Conservation (phyloP, 441 rosid genomes). For the Flueggea neowawraea region DNA sequence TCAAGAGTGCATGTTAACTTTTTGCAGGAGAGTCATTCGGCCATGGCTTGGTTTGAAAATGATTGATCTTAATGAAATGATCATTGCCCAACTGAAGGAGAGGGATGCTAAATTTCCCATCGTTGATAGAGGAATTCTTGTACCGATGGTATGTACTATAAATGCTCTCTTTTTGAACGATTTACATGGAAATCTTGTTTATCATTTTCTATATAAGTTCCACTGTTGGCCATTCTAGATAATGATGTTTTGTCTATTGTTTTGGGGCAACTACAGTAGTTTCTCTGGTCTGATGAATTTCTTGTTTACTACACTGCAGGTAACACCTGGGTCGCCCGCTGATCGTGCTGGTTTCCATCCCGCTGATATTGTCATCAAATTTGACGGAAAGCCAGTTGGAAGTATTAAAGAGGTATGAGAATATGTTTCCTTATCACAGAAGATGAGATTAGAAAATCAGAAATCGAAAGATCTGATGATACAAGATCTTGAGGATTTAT, state of each 20-base stretch:
- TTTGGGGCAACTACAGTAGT: too few species aligned
- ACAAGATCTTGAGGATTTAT: too few species aligned
- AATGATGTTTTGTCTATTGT: too few species aligned
- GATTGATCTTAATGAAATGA: slow-evolving; percentile 85
- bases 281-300: too few species aligned
- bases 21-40: slow-evolving; percentile 79
- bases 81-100: slow-evolving; percentile 76
- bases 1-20: background rate
- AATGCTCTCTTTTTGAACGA: background rate
- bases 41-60: slow-evolving; percentile 95
- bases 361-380: slow-evolving; percentile 72
- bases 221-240: too few species aligned
- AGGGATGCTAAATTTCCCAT: slow-evolving; percentile 69
- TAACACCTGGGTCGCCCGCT: slow-evolving; percentile 89
- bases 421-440: too few species aligned
- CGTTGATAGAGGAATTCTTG: slow-evolving; percentile 68
- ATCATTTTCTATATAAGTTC: too few species aligned
- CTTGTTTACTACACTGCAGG: slow-evolving; percentile 29
- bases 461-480: too few species aligned
- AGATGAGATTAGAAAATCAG: background rate
- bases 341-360: slow-evolving; percentile 81
- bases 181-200: too few species aligned
- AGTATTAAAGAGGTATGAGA: slow-evolving; percentile 64
- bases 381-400: slow-evolving; percentile 69
- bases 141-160: slow-evolving; percentile 51